Conservation (phyloP, 352 stramenopile species). For the Phytopythium oedochilum region DNA sequence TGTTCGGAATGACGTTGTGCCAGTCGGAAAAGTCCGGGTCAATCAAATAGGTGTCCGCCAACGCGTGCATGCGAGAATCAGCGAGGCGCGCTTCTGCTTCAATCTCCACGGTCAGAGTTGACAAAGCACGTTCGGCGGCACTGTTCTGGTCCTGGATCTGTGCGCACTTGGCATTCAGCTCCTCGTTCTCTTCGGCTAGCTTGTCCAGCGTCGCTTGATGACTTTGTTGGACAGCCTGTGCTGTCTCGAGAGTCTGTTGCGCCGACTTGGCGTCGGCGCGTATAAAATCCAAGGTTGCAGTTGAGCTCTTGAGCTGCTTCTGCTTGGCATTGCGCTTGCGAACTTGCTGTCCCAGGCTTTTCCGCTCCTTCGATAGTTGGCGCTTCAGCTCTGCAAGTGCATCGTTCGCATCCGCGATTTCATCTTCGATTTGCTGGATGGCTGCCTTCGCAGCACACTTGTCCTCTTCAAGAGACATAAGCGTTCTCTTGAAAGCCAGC, state of each 20-base stretch:
- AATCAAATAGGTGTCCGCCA: not conserved
- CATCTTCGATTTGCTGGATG: constrained; percentile 4
- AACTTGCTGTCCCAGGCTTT: not conserved
- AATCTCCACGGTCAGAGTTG: not conserved
- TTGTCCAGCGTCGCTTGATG: not conserved
- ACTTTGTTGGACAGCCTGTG: not conserved
- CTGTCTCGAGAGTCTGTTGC: not conserved
- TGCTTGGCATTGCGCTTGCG: not conserved
- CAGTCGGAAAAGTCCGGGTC: not conserved
- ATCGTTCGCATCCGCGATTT: constrained; percentile 15
- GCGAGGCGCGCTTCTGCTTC: not conserved
- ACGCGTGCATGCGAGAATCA: not conserved
- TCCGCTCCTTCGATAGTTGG: not conserved
- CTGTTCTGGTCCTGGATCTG: not conserved
- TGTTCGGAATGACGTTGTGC: not conserved
- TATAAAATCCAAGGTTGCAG: not conserved
- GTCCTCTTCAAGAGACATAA: constrained; percentile 8
- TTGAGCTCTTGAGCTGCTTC: not conserved
- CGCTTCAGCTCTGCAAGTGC: constrained; percentile 6
- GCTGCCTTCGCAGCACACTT: not conserved
- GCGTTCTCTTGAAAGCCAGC: constrained; percentile 11
- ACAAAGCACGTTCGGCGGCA: not conserved
- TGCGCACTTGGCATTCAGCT: not conserved
- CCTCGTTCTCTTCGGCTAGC: not conserved
- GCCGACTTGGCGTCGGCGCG: not conserved